Evolutionary conservation across 306 rosid genomes (phyloP), one percentile per base, ranked within the genome.

Genomic region (Trichosanthes truncata): DNA sequence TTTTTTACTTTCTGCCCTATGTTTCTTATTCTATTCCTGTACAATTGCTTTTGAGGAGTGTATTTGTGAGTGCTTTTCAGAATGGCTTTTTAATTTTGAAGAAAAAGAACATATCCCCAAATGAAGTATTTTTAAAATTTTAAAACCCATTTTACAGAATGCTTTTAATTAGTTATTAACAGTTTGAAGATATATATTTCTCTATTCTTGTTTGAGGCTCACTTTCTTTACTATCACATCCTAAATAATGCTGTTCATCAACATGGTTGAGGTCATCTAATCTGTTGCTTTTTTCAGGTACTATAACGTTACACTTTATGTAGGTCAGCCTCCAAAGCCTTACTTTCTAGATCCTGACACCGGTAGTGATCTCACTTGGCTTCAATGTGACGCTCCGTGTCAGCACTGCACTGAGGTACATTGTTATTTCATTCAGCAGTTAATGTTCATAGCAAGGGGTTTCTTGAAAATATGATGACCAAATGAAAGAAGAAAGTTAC

Each of bases 331-430:
- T 62, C 86, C 97, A 67, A 94, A 86, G 88, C 94, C 96, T 8
- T 94, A 90, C 80, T 94, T 87, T 89, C 84, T 94, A 40, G 98
- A 94, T 86, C 85, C 96, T 46, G 98, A 94, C 84, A 92, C 97
- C 1, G 98, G 98, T 38, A 94, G 98, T 85, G 98, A 94, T 82
- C 97, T 94, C 81, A 92, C 98, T 72, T 94, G 98, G 98, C 97
- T 94, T 80, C 98, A 92, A 87, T 94, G 98, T 84, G 94, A 90
- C 82, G 97, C 94, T 57, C 97, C 98, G 76, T 89, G 97, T 82
- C 59, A 80, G 7, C 87, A 14, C 6, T 92, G 98, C 82, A 88
- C 92, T n/a, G 90, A 89, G 98, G 98, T 92, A 86, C 76, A 51
- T 73, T 13, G 73, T 18, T 36, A 21, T 43, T 67, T 69, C 4